Evolutionary conservation across 495 filamentous ascomycete genomes (phyloP).

Genomic region (Ascodesmis nigricans): DNA sequence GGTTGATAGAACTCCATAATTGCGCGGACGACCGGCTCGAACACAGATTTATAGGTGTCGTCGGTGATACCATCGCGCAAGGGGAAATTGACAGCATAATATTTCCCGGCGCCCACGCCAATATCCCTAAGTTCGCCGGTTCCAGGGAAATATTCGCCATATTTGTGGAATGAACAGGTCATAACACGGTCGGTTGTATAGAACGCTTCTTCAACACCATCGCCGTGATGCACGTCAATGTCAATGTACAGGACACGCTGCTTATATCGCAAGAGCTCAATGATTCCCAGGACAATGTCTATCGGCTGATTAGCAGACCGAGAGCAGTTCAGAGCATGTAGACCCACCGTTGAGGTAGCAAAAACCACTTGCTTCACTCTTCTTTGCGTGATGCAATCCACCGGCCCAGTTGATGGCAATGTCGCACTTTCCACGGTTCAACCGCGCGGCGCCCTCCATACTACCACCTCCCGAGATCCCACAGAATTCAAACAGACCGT

Average conservation of each 20-base stretch:
- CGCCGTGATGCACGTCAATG: conserved; percentile 94
- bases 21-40: conserved; percentile 76
- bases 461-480: conserved; percentile 79
- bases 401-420: conserved; percentile 99
- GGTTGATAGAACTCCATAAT: conserved; percentile 95
- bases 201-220: conserved; percentile 93
- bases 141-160: conserved; percentile 95
- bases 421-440: conserved; percentile 64
- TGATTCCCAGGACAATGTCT: conserved; percentile 87
- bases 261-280: conserved; percentile 69
- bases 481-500: conserved; percentile 86
- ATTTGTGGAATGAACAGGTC: conserved; percentile 94
- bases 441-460: conserved; percentile 74
- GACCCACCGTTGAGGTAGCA: conserved; percentile 63
- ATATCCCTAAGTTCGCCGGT: conserved; percentile 94
- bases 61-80: conserved; percentile 97
- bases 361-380: conserved; percentile 79
- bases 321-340: not conserved
- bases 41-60: conserved; percentile 73
- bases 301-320: no score
- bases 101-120: conserved; percentile 75
- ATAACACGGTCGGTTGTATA: conserved; percentile 90
- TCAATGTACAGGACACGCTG: conserved; percentile 92
- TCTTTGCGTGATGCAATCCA: conserved; percentile 93
- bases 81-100: conserved; percentile 95